Percentiles rank a stretch among this genome's conserved stretches.
Evolutionary conservation across 352 stramenopile genomes (phyloP).

Genomic region (Globisporangium solare): DNA sequence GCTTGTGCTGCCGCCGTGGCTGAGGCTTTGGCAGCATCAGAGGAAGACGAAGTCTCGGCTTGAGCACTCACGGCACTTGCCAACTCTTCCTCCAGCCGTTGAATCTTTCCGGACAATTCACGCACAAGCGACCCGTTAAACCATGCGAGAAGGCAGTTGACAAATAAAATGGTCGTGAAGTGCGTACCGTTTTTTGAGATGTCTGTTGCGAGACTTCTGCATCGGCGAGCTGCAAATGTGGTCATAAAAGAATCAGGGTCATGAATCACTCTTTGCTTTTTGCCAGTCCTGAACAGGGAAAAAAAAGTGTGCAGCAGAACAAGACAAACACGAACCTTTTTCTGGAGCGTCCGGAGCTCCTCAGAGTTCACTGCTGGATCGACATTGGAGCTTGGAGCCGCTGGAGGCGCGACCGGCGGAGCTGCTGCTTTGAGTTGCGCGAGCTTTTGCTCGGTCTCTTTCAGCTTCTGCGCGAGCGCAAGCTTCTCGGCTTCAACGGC

Average conservation of each 20-base stretch:
- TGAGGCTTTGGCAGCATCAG: constrained; percentile 25
- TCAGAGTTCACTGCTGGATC: constrained; percentile 22
- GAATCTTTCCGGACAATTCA: constrained; percentile 26
- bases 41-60: constrained; percentile 19
- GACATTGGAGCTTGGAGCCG: constrained; percentile 7
- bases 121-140: not conserved
- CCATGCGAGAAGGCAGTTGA: not conserved
- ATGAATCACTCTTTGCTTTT: not conserved
- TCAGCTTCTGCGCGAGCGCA: constrained; percentile 51
- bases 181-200: constrained; percentile 47
- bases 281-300: no score
- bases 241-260: not conserved
- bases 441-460: constrained; percentile 58
- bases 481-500: constrained; percentile 52
- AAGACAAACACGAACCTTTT: constrained; percentile 35
- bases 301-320: no score
- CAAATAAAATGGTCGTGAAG: not conserved
- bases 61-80: constrained; percentile 22
- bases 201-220: constrained; percentile 25
- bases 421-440: constrained; percentile 22
- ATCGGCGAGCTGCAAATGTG: constrained; percentile 29
- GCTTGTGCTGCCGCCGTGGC: constrained; percentile 7
- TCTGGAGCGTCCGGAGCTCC: constrained; percentile 43
- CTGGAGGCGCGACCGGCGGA: constrained; percentile 14
- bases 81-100: constrained; percentile 56